These are phyloP conservation scores for Juncus effusus DNA, from an alignment of 176 grass and related monocot species.

Conservation along the genomic window DNA sequence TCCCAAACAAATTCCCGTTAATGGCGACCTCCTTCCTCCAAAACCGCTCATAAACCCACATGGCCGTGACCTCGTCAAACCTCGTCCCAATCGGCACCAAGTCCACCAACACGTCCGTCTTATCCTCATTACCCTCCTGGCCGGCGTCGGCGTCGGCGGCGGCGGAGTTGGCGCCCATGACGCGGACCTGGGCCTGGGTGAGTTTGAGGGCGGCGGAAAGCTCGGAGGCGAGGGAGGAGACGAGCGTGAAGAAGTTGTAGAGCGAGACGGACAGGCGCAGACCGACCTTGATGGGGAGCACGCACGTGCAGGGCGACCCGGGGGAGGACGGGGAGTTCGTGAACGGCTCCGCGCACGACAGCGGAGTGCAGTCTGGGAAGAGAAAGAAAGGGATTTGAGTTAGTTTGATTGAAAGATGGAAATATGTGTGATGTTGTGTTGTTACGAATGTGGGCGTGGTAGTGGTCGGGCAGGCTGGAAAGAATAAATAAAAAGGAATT, in stretches of 20 bases:
- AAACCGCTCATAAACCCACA: constrained; percentile 71
- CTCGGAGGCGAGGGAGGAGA: constrained; percentile 70
- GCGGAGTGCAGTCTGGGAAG: constrained; percentile 60
- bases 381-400: constrained; percentile 5
- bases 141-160: constrained; percentile 43
- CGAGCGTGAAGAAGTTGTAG: constrained; percentile 81
- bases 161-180: constrained; percentile 96
- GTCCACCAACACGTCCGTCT: constrained; percentile 77
- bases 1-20: constrained; percentile 52
- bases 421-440: not conserved
- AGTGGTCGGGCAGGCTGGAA: not conserved
- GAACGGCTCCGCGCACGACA: constrained; percentile 56
- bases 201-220: constrained; percentile 73
- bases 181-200: constrained; percentile 78
- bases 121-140: not conserved
- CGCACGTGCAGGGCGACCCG: constrained; percentile 68
- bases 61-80: constrained; percentile 52
- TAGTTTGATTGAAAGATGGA: constrained; percentile 20
- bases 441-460: too few relatives aligned
- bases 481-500: not conserved
- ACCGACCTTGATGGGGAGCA: constrained; percentile 79
- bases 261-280: constrained; percentile 68
- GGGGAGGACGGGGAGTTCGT: constrained; percentile 79
- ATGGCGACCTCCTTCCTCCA: constrained; percentile 82
- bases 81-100: constrained; percentile 56